Percentiles rank a stretch among this genome's conserved stretches.
phyloP scores from a whole-genome alignment of 2,329 filamentous ascomycete genomes.

The Apiospora rasikravindrae region DNA sequence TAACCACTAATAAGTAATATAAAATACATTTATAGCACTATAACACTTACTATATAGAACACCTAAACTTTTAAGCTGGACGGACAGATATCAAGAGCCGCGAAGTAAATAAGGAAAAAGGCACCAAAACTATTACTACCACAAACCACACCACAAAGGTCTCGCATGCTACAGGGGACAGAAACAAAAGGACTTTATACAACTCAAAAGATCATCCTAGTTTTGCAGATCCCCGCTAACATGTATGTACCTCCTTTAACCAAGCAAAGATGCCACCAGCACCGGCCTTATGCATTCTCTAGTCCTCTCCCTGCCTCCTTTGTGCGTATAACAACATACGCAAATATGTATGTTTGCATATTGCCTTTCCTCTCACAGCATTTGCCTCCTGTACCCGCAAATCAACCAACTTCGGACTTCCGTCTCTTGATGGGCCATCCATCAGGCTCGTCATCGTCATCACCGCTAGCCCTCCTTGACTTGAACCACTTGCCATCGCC shows the following conservation, averaged over 20 bases:
- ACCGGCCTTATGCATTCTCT: neutral
- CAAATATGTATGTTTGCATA: neutral
- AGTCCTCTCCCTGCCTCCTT: neutral
- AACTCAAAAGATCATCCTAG: no score
- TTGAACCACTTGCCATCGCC: neutral
- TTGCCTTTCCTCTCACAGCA: neutral
- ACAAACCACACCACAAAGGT: no score
- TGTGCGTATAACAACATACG: neutral
- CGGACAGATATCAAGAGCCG: no score
- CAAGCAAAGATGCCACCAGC: neutral
- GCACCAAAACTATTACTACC: no score
- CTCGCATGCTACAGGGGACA: neutral
- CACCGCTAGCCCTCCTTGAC: neutral
- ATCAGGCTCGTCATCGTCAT: constrained; percentile 35
- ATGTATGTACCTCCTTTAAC: neutral
- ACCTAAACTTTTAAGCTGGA: no score
- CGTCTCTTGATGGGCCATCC: neutral
- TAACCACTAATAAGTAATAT: no score
- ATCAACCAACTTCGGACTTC: neutral
- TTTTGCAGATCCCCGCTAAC: neutral
- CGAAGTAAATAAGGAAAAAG: no score
- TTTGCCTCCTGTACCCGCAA: neutral
- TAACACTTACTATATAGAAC: no score
- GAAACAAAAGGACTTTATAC: neutral
- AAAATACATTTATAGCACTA: no score